These are phyloP conservation scores for Yamadazyma sp. DNA, from an alignment of 1,139 yeast species.

Conservation along the genomic window DNA sequence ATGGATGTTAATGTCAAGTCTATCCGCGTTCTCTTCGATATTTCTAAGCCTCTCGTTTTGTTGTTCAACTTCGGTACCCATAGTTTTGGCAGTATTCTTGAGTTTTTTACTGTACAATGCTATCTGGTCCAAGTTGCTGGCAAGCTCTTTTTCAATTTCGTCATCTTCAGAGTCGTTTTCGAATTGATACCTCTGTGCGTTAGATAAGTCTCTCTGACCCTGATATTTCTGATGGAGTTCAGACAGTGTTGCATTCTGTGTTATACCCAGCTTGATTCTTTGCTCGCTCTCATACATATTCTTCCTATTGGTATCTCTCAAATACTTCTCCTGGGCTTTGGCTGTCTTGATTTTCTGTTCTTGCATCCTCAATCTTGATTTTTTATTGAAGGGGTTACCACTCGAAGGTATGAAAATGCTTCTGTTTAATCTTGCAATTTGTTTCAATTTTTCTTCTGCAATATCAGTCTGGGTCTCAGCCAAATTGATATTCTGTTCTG, in stretches of 20 bases:
- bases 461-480: slow-evolving; percentile 81
- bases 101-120: slow-evolving; percentile 44
- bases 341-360: slow-evolving; percentile 72
- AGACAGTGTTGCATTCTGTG: slow-evolving; percentile 35
- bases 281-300: slow-evolving; percentile 50
- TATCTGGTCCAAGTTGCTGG: slow-evolving; percentile 54
- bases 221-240: slow-evolving; percentile 49
- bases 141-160: slow-evolving; percentile 57
- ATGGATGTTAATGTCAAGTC: slow-evolving; percentile 55
- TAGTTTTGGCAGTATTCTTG: slow-evolving; percentile 43
- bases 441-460: slow-evolving; percentile 82
- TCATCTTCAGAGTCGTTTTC: slow-evolving; percentile 60
- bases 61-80: slow-evolving; percentile 49
- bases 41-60: slow-evolving; percentile 50
- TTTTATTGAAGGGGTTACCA: slow-evolving; percentile 83
- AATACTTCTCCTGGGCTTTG: slow-evolving; percentile 59
- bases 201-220: slow-evolving; percentile 47
- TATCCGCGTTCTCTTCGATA: slow-evolving; percentile 57
- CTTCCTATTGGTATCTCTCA: slow-evolving; percentile 41
- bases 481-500: slow-evolving; percentile 73
- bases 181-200: slow-evolving; percentile 51
- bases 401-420: slow-evolving; percentile 82
- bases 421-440: slow-evolving; percentile 76
- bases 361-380: slow-evolving; percentile 69
- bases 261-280: slow-evolving; percentile 43